Evolutionary conservation across 805 yeast species (phyloP).

Genomic region (Candida quercuum): DNA sequence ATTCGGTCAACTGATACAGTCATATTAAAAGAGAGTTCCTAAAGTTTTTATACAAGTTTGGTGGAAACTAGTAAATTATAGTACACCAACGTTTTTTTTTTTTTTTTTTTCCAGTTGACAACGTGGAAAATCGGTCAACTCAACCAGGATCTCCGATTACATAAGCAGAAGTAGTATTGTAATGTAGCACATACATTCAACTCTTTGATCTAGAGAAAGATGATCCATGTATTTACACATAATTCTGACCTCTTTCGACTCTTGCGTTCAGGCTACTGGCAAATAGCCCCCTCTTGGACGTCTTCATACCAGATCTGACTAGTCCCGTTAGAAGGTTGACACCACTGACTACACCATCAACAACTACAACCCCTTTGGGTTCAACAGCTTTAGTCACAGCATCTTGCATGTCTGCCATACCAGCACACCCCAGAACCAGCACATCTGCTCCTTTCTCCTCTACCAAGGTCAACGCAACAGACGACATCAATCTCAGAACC

Average conservation of each 20-base stretch:
- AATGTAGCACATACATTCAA: no score
- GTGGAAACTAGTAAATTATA: no score
- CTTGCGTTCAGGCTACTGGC: conserved; percentile 18
- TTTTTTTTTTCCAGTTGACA: no score
- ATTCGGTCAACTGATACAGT: no score
- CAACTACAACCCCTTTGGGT: conserved; percentile 17
- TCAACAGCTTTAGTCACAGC: conserved; percentile 20
- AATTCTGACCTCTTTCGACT: conserved; percentile 17
- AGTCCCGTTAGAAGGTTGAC: conserved; percentile 19
- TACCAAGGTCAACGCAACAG: conserved; percentile 23
- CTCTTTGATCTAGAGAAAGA: no score
- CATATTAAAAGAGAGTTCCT: no score
- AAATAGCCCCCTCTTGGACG: conserved; percentile 25
- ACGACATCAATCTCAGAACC: conserved; percentile 23
- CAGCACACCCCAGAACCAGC: conserved; percentile 28
- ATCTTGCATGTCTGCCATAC: conserved; percentile 26
- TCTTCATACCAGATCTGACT: conserved; percentile 21
- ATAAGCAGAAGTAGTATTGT: no score
- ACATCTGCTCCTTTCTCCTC: conserved; percentile 25
- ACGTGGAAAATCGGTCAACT: no score
- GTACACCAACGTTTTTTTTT: no score
- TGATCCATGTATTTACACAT: conserved; percentile 9
- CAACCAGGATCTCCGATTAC: no score
- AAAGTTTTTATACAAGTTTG: no score
- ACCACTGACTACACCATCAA: conserved; percentile 26